A percentile compares a stretch with the other conserved stretches of the same genome.
phyloP scores from a whole-genome alignment of 2,329 filamentous ascomycete genomes.

The Coniochaeta hoffmannii region DNA sequence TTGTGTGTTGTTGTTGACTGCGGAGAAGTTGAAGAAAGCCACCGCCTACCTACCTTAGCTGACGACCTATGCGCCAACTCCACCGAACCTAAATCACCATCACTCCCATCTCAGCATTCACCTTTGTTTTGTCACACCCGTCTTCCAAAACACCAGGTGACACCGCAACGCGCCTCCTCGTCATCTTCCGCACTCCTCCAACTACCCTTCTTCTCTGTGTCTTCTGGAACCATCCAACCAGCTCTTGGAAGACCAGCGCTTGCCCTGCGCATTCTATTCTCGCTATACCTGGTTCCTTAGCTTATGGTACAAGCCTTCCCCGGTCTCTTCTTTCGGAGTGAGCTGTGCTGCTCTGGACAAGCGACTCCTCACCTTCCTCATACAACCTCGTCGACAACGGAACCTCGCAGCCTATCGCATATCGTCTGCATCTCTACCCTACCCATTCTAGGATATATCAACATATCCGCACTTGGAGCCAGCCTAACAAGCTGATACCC shows the following conservation, averaged over 20 bases:
- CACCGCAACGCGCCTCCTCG: neutral
- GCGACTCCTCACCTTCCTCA: neutral
- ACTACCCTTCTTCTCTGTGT: neutral
- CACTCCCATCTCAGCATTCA: neutral
- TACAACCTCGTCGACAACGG: neutral
- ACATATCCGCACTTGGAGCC: neutral
- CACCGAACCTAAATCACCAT: neutral
- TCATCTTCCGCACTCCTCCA: neutral
- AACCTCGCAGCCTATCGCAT: neutral
- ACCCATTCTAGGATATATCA: neutral
- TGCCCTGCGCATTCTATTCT: neutral
- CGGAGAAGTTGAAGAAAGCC: neutral
- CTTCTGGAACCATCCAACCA: neutral
- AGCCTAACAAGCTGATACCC: neutral
- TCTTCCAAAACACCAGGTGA: neutral
- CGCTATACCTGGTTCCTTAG: neutral
- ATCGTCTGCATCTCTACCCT: neutral
- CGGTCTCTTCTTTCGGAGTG: neutral
- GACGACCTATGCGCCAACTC: neutral
- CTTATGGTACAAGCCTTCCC: neutral
- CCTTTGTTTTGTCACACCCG: neutral
- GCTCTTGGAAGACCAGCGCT: neutral
- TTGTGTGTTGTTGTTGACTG: neutral
- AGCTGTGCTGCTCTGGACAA: constrained; percentile 1
- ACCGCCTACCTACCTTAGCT: too few relatives aligned